Base-by-base conservation (phyloP, 2,329 filamentous ascomycete species). In the Nigrospora oryzae region DNA sequence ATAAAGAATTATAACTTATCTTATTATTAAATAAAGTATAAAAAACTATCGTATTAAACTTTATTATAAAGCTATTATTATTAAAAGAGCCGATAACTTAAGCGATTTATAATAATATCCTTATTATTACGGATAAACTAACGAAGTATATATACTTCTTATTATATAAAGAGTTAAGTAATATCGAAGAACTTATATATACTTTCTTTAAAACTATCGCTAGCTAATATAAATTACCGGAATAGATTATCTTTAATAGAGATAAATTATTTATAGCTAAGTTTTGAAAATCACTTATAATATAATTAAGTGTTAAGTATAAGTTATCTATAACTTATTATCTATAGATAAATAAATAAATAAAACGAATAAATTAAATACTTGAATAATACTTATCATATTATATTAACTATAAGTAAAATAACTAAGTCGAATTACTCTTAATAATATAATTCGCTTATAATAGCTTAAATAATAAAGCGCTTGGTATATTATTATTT, bases 351-450 rank as follows among this genome's bases (percentile, higher is more conserved):
- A 36, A 45, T 31, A 28, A 34, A 30, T 42, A 44, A 39, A 40
- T 42, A 39, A 13, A 49, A 44, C 15, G 28, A 23, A 46, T 42
- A 34, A 47, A 44, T 38, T 36, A 49, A 19, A 40, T 23, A 15
- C 17, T 42, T 2, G 36, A 51, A 42, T 32, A 46, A 17, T 50
- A 51, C 11, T 28, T 50, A 43, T 13, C 15, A 36, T 38, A 17
- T 17, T 45, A 44, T 40, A 34, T 49, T 44, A 42, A 41, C 31
- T 46, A 43, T 23, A 28, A 39, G 32, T 40, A 44, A 45, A 34
- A 45, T 32, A 48, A 42, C 33, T 50, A 39, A 28, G 11, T 44
- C n/a, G 31, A 35, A 40, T 37, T 48, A 43, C 34, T 48, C 46
- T 31, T 34, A 32, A 39, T 32, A 46, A 19, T 36, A 42, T 40